Evolutionary conservation across 306 rosid genomes (phyloP), one percentile per base, ranked within the genome.

Genomic region (Vigna trinervia): DNA sequence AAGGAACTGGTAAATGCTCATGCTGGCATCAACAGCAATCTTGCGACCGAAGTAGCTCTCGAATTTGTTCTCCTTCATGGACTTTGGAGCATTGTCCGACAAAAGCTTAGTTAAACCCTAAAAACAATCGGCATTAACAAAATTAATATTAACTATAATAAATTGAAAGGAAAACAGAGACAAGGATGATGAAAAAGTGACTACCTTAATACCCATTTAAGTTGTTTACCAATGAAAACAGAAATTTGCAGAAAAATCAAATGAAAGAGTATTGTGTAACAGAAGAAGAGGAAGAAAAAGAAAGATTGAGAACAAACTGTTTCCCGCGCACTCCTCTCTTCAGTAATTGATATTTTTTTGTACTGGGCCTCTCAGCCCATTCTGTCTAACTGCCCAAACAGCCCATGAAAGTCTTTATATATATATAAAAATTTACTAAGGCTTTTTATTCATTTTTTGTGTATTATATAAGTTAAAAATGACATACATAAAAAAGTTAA

Each of bases 41-140:
- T 92, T 95, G 4, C 98, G 96, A n/a, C 97, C 97, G 57, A 92
- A 95, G 61, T 89, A 95, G 79, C 91, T 82, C 85, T 95, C 98
- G 78, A 95, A 95, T 78, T 92, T 95, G 78, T 90, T 90, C 88
- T 95, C 97, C 75, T 90, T 95, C 98, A 95, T 92, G 71, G 84
- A 76, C 78, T 90, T 89, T 8, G 98, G 98, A 8, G 98, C 98
- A 85, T 89, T 92, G 79, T 95, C 98, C 17, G 98, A 96, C 77
- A 95, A 82, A 69, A 92, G 98, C 96, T 90, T 95, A 8, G 97
- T 95, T 90, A 95, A 95, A 90, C 98, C 98, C 97, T 95, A 89
- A 79, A 75, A 19, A 20, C 12, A 74, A 72, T 38, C 4, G 30
- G 20, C 58, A 68, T 53, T 7, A 14, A 50, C 8, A 9, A 13